Base-by-base conservation (phyloP, 2,329 filamentous ascomycete species). In the Onygena corvina region DNA sequence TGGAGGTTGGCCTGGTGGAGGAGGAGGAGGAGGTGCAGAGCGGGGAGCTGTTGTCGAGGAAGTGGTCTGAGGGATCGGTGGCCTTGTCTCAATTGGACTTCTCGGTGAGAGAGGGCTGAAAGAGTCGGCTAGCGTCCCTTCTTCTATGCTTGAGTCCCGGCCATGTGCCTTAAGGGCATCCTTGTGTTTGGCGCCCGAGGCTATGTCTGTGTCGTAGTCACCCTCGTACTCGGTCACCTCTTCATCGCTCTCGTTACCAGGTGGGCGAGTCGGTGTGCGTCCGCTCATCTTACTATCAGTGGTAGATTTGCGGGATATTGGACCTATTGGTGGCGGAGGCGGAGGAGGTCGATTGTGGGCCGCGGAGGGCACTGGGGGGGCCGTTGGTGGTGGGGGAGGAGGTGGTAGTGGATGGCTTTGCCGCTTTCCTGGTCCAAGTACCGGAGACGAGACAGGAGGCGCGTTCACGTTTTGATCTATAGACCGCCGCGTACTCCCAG, bases 191-290 rank as follows among this genome's bases (percentile, higher is more conserved):
- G 80, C 87, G 7, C 86, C 83, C n/a, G 89, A 86, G 1, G 84
- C 89, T 61, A 96, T 96, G 63, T 96, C 92, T 4, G 92, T 96
- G 59, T 96, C 92, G 63, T 96, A 96, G 61, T 96, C 92, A 4
- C 90, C 92, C 62, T 98, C 92, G 61, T 96, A 96, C 61, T 95
- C 90, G 0, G 87, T 93, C 29, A 87, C 76, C 60, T 93, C 88
- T 52, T 84, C 86, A 52, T 84, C 83, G 21, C 80, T 81, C 11
- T 83, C 81, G 34, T 76, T 68, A 69, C 75, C 53, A 70, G 71
- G 50, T 69, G 53, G 73, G 61, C 49, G 67, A 49, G 68, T 66
- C 12, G 75, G 68, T 9, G 71, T 67, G 8, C 68, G 57, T 12
- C 55, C 54, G 47, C 60, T 65, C 9, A 50, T 54, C 44, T 70